phyloP scores from a whole-genome alignment of 495 filamentous ascomycete species.

The Hypomontagnella submonticulosa region DNA sequence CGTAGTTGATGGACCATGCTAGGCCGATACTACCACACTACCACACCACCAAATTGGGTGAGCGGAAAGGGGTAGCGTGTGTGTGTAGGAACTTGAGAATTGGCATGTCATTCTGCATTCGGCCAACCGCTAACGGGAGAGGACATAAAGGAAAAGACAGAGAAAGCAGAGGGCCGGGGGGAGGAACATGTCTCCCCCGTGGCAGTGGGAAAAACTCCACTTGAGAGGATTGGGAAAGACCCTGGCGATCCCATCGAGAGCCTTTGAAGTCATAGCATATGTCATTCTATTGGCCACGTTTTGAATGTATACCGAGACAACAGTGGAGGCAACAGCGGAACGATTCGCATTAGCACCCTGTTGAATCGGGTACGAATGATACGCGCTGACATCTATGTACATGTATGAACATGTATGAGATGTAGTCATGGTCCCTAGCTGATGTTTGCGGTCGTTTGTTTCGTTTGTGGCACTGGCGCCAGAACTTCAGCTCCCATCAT shows the following conservation, averaged over 20 bases:
- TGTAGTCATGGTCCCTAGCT: too few relatives aligned
- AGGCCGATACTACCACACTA: conserved; percentile 4
- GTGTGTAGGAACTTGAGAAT: conserved; percentile 19
- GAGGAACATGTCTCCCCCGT: conserved; percentile 16
- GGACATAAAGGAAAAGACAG: conserved; percentile 30
- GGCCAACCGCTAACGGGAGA: conserved; percentile 38
- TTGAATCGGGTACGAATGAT: neutral
- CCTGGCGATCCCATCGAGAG: conserved; percentile 50
- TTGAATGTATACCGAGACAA: conserved; percentile 22
- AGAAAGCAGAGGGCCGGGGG: conserved; percentile 9
- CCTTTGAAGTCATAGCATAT: conserved; percentile 45
- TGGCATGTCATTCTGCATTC: conserved; percentile 46
- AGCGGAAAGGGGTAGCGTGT: conserved; percentile 30
- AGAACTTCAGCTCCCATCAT: too few relatives aligned
- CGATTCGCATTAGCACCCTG: conserved; percentile 18
- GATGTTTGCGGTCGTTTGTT: too few relatives aligned
- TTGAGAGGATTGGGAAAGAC: conserved; percentile 46
- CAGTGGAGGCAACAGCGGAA: conserved; percentile 25
- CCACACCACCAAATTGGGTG: conserved; percentile 32
- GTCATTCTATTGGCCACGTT: conserved; percentile 46
- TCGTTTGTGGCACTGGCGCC: too few relatives aligned
- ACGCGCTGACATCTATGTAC: too few relatives aligned
- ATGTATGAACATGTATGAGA: too few relatives aligned
- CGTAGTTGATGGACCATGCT: conserved; percentile 31
- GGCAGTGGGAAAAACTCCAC: conserved; percentile 20